Conservation (phyloP, 768 basidiomycete species). For the Xerocomus brunneocitrinus region DNA sequence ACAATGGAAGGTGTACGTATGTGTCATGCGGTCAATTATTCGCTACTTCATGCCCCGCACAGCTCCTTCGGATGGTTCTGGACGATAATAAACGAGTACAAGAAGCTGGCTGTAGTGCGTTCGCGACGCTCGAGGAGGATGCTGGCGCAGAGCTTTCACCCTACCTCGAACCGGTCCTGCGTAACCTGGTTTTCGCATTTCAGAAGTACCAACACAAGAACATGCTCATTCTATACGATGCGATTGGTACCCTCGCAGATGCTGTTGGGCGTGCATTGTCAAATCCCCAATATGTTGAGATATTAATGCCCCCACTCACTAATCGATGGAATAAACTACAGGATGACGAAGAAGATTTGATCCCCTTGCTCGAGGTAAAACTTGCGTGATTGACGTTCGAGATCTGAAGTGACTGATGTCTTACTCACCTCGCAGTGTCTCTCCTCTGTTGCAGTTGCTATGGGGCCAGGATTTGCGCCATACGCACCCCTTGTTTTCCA, state of each 20-base stretch:
- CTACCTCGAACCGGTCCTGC: conserved; percentile 90
- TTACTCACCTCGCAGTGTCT: conserved; percentile 62
- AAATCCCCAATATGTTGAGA: conserved; percentile 84
- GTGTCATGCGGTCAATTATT: conserved; percentile 14
- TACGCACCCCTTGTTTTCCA: conserved; percentile 92
- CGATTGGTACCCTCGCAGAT: conserved; percentile 97
- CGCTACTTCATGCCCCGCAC: conserved; percentile 1
- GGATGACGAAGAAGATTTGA: conserved; percentile 89
- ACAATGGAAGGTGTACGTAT: conserved; percentile 92
- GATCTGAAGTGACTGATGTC: background rate
- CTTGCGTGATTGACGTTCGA: background rate
- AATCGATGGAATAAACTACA: conserved; percentile 85
- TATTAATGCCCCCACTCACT: conserved; percentile 93
- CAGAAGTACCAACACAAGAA: conserved; percentile 99
- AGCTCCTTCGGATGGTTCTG: conserved; percentile 96
- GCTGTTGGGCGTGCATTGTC: conserved; percentile 87
- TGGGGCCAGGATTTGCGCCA: conserved; percentile 81
- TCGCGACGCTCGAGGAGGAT: conserved; percentile 97
- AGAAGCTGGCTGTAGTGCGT: conserved; percentile 98
- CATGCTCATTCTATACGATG: conserved; percentile 96
- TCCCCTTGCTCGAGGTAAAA: conserved; percentile 90
- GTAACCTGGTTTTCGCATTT: conserved; percentile 94
- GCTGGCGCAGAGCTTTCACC: conserved; percentile 87
- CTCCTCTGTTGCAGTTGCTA: conserved; percentile 95
- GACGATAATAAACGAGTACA: conserved; percentile 99